Base-by-base conservation (phyloP, 208 protist genomes). In the Strigomonas culicis region DNA sequence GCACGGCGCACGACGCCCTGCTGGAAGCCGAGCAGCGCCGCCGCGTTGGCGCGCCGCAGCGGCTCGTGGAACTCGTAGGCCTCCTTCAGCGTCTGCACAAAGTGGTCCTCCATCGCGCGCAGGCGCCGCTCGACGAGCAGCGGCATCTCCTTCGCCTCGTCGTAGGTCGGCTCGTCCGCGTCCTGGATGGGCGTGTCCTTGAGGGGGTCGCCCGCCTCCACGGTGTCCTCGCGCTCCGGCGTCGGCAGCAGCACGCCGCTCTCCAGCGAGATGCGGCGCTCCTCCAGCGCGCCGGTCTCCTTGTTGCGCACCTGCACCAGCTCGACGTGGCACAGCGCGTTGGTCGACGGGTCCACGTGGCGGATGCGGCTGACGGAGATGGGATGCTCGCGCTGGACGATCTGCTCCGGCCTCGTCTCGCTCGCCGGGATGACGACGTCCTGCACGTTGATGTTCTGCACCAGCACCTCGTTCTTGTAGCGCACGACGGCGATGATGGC, bases 391-490 rank as follows among this genome's bases (percentile, higher is more conserved):
- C 84, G 86, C 77, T 95, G 86, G 59, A 95, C 77, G 24, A 90
- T 70, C 60, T 95, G 90, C 74, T 92, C 86, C 24, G 90, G 90
- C 11, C 90, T 75, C 30, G 82, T 83, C 62, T 95, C 86, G 1
- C 74, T 80, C 7, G 90, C 90, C 21, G 90, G 90, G 67, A 95
- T 92, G n/a, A 82, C 69, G 13, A 93, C 84, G 71, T 95, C 86
- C 60, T 82, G 83, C 52, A 95, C 90, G 47, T 95, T 95, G 52
- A 95, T 73, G 65, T 93, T 89, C 79, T 95, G 86, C 62, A 95
- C 86, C 1, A 95, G 36, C 36, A 95, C 79, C 68, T 95, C 90
- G 58, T 95, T 95, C 70, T 95, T 95, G 74, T 92, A 95, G 63
- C 82, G 82, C 39, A 95, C 70, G 15, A 95, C 86, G 43, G 86